These are phyloP conservation scores for Senna siamea DNA, from an alignment of 306 rosid genomes.

Conservation along the genomic window DNA sequence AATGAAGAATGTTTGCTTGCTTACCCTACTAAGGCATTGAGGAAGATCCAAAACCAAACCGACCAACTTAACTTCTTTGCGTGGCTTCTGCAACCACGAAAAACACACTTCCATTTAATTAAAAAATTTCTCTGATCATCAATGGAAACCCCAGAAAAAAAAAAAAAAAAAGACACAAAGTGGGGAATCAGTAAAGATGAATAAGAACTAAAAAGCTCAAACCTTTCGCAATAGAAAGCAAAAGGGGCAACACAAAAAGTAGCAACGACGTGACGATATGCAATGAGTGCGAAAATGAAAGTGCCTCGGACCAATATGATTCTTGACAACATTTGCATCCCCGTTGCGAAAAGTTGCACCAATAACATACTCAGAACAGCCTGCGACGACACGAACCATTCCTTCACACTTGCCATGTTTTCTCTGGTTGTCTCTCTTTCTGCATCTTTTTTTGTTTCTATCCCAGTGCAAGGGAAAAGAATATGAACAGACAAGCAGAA, in stretches of 20 bases:
- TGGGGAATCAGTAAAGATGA: neutral
- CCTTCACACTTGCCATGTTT: constrained; percentile 5
- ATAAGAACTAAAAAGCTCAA: neutral
- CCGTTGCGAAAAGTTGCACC: constrained; percentile 56
- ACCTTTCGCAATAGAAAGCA: constrained; percentile 71
- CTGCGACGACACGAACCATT: constrained; percentile 45
- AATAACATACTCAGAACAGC: constrained; percentile 52
- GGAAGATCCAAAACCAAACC: constrained; percentile 66
- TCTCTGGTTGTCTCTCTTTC: neutral
- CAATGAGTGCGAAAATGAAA: constrained; percentile 63
- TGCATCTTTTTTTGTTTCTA: neutral
- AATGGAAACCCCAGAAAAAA: neutral
- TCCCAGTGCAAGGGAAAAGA: too few species aligned
- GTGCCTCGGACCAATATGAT: constrained; percentile 52
- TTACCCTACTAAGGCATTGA: constrained; percentile 71
- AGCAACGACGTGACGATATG: constrained; percentile 64
- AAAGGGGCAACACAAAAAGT: constrained; percentile 68
- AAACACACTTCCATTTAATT: neutral
- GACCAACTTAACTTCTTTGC: constrained; percentile 44
- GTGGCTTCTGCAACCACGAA: constrained; percentile 48
- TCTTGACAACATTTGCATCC: constrained; percentile 64
- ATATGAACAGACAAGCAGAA: too few species aligned
- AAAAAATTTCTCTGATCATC: too few species aligned
- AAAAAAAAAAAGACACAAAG: too few species aligned
- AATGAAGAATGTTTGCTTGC: constrained; percentile 6